Percentiles rank a stretch among this genome's conserved stretches.
Evolutionary conservation across 805 yeast genomes (phyloP).

Genomic region (Millerago galiae): DNA sequence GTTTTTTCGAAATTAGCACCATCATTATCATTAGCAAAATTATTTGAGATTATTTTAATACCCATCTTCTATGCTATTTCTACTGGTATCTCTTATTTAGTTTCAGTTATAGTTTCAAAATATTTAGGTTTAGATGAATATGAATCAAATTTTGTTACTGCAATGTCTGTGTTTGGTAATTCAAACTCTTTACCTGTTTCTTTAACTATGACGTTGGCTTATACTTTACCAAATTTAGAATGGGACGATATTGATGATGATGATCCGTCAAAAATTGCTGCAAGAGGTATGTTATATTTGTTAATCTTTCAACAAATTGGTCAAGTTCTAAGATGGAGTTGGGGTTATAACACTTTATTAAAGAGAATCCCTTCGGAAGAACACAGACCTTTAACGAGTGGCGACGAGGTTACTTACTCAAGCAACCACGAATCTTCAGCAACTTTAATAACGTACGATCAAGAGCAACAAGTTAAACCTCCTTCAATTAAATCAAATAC

Average conservation of each 20-base stretch:
- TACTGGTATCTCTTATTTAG: constrained; percentile 65
- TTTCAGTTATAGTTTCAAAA: constrained; percentile 51
- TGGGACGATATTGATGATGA: constrained; percentile 73
- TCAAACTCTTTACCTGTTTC: constrained; percentile 94
- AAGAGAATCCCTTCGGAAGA: constrained; percentile 28
- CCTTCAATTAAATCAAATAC: constrained; percentile 1
- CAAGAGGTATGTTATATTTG: constrained; percentile 69
- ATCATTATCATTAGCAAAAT: constrained; percentile 63
- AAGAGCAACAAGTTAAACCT: neutral
- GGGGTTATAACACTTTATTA: constrained; percentile 74
- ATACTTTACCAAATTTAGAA: constrained; percentile 64
- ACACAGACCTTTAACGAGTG: neutral
- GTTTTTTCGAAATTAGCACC: constrained; percentile 77
- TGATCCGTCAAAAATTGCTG: constrained; percentile 61
- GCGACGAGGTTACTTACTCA: too few species aligned
- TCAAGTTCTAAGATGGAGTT: constrained; percentile 77
- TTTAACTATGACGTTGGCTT: constrained; percentile 70
- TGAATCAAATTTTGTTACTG: constrained; percentile 87
- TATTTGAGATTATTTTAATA: constrained; percentile 74
- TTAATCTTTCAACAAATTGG: constrained; percentile 79
- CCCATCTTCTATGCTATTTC: constrained; percentile 80
- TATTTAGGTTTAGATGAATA: constrained; percentile 56
- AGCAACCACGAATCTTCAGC: neutral
- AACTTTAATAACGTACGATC: neutral
- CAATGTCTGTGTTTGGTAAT: constrained; percentile 96